phyloP scores from a whole-genome alignment of 495 filamentous ascomycete genomes.

The Cercophora sp. region DNA sequence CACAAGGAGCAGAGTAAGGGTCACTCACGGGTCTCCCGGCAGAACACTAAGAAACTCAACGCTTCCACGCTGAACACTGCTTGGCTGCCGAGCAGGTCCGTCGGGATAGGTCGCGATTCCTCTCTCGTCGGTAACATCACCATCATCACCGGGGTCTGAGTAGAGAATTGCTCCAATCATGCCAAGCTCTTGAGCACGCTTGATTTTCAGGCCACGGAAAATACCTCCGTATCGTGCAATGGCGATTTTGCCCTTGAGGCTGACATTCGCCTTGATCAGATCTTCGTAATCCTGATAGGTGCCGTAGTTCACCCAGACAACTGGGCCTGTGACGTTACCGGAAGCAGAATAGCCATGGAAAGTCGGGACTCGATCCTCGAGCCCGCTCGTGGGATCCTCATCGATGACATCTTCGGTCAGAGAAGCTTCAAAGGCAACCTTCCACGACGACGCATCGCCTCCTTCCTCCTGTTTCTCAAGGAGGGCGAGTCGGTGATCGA shows the following conservation, averaged over 20 bases:
- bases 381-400: conserved; percentile 71
- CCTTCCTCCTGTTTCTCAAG: conserved; percentile 59
- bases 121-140: conserved; percentile 71
- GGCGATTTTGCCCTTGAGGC: conserved; percentile 78
- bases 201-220: conserved; percentile 90
- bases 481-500: conserved; percentile 72
- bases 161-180: conserved; percentile 86
- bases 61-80: conserved; percentile 89
- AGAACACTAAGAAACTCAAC: conserved; percentile 71
- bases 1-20: too few species aligned
- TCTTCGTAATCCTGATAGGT: conserved; percentile 83
- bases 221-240: conserved; percentile 81
- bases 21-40: conserved; percentile 56
- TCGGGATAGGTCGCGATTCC: conserved; percentile 78
- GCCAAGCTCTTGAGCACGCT: conserved; percentile 85
- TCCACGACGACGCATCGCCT: conserved; percentile 38
- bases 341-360: conserved; percentile 94
- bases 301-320: conserved; percentile 86
- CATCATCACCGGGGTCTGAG: conserved; percentile 87
- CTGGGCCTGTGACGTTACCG: conserved; percentile 79
- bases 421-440: conserved; percentile 72
- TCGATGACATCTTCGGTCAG: conserved; percentile 83
- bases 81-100: conserved; percentile 83
- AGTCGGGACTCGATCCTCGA: conserved; percentile 74
- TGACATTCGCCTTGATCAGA: conserved; percentile 68